phyloP scores from a whole-genome alignment of 768 basidiomycete genomes.

The Boletus huronensis region DNA sequence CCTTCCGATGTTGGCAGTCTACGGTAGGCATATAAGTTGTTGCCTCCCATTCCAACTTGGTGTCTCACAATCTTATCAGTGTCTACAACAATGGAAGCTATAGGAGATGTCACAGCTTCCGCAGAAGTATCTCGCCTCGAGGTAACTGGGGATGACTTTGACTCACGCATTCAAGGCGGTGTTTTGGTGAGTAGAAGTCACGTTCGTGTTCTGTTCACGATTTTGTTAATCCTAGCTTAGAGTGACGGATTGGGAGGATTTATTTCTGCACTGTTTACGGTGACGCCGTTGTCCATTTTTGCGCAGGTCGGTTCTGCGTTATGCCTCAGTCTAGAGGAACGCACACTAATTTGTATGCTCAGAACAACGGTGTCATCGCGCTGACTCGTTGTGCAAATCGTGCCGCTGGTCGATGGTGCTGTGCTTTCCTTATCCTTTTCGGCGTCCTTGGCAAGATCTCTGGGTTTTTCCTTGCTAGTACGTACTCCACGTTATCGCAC shows the following conservation, averaged over 20 bases:
- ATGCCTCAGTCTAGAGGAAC: not conserved
- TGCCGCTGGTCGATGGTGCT: slow-evolving; percentile 75
- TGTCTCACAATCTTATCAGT: slow-evolving; percentile 35
- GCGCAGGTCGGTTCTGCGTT: slow-evolving; percentile 44
- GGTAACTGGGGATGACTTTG: slow-evolving; percentile 74
- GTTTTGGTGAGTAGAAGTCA: slow-evolving; percentile 46
- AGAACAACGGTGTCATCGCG: slow-evolving; percentile 81
- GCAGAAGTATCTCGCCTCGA: slow-evolving; percentile 76
- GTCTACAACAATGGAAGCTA: slow-evolving; percentile 77
- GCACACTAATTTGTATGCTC: not conserved
- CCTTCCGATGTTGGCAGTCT: slow-evolving; percentile 59
- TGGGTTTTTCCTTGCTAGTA: slow-evolving; percentile 76
- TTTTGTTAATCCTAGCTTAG: slow-evolving; percentile 24
- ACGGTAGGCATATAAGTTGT: slow-evolving; percentile 33
- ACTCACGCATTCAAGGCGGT: slow-evolving; percentile 80
- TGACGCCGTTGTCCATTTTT: slow-evolving; percentile 76
- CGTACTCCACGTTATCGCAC: slow-evolving; percentile 13
- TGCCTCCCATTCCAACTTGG: not conserved
- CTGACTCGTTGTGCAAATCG: slow-evolving; percentile 84
- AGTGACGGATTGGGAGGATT: slow-evolving; percentile 82
- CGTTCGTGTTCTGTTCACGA: not conserved
- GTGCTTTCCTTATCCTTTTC: slow-evolving; percentile 73
- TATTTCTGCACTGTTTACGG: slow-evolving; percentile 75
- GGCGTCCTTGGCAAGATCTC: slow-evolving; percentile 80
- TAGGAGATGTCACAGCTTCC: slow-evolving; percentile 80